A percentile compares a stretch with the other conserved stretches of the same genome.
Conservation (phyloP, 139 green algal genomes). For the Asterochloris erici region DNA sequence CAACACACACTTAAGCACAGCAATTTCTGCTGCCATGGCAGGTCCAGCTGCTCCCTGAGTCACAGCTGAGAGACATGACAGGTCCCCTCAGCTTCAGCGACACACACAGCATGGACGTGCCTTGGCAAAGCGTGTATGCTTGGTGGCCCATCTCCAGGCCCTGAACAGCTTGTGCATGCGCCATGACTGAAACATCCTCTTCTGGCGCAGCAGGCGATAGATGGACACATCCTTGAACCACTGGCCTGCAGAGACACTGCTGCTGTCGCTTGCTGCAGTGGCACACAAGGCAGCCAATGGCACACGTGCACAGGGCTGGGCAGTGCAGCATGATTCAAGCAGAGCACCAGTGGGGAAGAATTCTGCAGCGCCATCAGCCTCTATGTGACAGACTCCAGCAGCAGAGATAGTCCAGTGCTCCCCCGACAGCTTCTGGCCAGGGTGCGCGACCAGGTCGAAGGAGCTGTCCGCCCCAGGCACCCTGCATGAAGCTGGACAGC, state of each 20-base stretch:
- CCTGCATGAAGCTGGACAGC: too few species aligned
- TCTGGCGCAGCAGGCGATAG: conserved; percentile 36
- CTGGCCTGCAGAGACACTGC: conserved; percentile 18
- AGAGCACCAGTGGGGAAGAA: conserved; percentile 5
- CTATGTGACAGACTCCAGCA: not conserved
- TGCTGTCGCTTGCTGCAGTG: not conserved
- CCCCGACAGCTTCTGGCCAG: not conserved
- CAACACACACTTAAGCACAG: conserved; percentile 14
- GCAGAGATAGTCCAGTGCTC: conserved; percentile 11
- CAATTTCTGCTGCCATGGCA: conserved; percentile 4
- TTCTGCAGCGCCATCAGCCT: not conserved
- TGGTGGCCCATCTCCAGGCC: not conserved
- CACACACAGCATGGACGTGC: conserved; percentile 33
- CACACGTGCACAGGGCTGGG: not conserved
- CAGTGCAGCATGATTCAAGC: not conserved
- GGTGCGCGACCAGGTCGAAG: not conserved
- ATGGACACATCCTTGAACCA: conserved; percentile 40
- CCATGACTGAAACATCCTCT: conserved; percentile 41
- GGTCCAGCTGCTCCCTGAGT: conserved; percentile 15
- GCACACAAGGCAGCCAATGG: not conserved
- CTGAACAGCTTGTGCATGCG: conserved; percentile 36
- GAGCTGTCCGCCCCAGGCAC: not conserved
- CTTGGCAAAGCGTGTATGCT: conserved; percentile 26
- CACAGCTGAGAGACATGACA: conserved; percentile 26
- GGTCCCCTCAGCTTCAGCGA: not conserved